These are phyloP conservation scores for Aspergillus neoniger DNA, from an alignment of 2,329 filamentous ascomycete genomes.

Conservation along the genomic window DNA sequence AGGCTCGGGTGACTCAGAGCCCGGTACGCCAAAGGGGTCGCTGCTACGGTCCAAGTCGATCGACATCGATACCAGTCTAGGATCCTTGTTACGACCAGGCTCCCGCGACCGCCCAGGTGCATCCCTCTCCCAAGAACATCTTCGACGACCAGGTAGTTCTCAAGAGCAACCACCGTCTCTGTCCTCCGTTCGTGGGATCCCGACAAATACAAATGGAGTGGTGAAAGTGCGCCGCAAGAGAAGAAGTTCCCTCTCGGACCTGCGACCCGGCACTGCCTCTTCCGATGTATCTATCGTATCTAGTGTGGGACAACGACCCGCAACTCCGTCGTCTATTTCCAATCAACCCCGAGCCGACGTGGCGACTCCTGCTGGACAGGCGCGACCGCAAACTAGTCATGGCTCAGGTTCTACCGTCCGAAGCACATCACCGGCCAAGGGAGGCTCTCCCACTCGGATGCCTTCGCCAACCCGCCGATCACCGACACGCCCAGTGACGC, in stretches of 20 bases:
- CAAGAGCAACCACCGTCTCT: conserved; percentile 51
- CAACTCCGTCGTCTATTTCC: conserved; percentile 32
- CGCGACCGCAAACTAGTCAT: conserved; percentile 34
- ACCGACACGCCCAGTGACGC: conserved; percentile 36
- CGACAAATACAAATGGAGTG: conserved; percentile 43
- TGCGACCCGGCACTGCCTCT: conserved; percentile 67
- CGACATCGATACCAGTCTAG: conserved; percentile 61
- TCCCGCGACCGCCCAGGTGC: conserved; percentile 59
- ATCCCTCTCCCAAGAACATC: conserved; percentile 51
- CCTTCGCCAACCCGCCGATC: conserved; percentile 36
- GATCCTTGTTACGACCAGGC: conserved; percentile 53
- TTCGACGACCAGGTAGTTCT: conserved; percentile 46
- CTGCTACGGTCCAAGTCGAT: conserved; percentile 75
- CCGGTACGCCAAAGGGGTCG: conserved; percentile 67
- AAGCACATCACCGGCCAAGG: conserved; percentile 35
- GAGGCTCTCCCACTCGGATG: conserved; percentile 31
- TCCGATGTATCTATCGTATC: conserved; percentile 52
- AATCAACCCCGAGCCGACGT: conserved; percentile 30
- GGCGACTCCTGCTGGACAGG: conserved; percentile 32
- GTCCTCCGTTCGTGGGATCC: conserved; percentile 55
- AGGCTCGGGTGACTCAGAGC: conserved; percentile 64
- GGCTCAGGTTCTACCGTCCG: conserved; percentile 32
- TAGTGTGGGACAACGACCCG: conserved; percentile 39
- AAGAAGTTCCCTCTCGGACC: conserved; percentile 86
- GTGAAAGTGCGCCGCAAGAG: conserved; percentile 69